Base-by-base conservation (phyloP, 2,329 filamentous ascomycete genomes). In the Colletotrichum karsti region DNA sequence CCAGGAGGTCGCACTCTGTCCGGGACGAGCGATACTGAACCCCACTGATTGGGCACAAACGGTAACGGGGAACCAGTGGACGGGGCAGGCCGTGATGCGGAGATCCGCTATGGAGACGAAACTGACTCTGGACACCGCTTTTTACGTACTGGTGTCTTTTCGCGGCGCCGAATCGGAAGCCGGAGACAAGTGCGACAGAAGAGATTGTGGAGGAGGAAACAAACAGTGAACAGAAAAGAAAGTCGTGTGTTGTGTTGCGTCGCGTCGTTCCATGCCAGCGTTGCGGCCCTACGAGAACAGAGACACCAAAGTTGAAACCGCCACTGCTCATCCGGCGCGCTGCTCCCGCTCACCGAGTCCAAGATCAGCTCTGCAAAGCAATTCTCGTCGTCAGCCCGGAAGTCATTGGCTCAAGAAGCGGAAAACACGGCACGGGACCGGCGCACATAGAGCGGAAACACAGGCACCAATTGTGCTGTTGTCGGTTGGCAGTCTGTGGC, bases 91-190 rank as follows among this genome's bases (percentile, higher is more conserved):
- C 33, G 42, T 7, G 64, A 56, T 44, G 35, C 51, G 26, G 58
- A 67, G 51, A 63, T 67, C 63, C 58, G 59, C 63, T 63, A 51
- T 37, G 46, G 48, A 41, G 46, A 60, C 46, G 39, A 41, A 39
- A 41, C 37, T 66, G 63, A 61, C 39, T 60, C 46, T 61, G 41
- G 64, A 63, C 64, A 67, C 64, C 64, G 64, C 59, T 63, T 51
- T 63, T 64, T 57, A n/a, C 28, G 18, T 37, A 18, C 55, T 28
- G 37, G 26, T 44, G 33, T 35, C 8, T 35, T 2, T 7, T n/a
- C n/a, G 33, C 33, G 33, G 15, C n/a, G 30, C 24, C 41, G 37
- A 8, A 33, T 35, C 26, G 63, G 53, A 51, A 30, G n/a, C 26
- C 26, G 48, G 18, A 26, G n/a, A 9, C 6, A n/a, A 53, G 10